A percentile compares a stretch with the other conserved stretches of the same genome.
phyloP scores from a whole-genome alignment of 768 basidiomycete genomes.

The Rhizopogon rudus region DNA sequence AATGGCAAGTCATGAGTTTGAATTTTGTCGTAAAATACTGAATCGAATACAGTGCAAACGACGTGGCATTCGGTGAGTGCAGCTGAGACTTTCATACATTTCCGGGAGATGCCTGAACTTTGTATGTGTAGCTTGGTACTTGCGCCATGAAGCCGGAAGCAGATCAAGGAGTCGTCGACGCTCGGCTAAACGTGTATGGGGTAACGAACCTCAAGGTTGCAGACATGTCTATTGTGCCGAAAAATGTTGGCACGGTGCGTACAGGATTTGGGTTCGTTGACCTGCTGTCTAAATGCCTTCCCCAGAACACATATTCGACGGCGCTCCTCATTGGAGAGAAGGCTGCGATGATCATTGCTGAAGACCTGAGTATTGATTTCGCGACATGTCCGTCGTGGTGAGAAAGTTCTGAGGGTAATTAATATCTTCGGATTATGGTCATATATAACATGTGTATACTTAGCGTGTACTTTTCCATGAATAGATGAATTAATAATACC shows the following conservation, averaged over 20 bases:
- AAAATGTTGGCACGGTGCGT: conserved; percentile 31
- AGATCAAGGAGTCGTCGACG: conserved; percentile 56
- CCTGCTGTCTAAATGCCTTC: neutral
- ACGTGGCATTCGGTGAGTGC: conserved; percentile 28
- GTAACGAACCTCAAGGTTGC: conserved; percentile 54
- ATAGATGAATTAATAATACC: too few species aligned
- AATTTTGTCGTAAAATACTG: neutral
- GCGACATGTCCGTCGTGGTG: neutral
- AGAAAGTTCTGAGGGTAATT: too few species aligned
- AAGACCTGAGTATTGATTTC: conserved; percentile 14
- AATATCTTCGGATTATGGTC: too few species aligned
- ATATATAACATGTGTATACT: too few species aligned
- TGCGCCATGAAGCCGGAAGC: conserved; percentile 63
- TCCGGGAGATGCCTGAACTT: neutral
- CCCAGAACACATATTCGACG: conserved; percentile 20
- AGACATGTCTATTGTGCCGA: conserved; percentile 39
- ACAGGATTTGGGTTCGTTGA: neutral
- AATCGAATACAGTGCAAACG: conserved; percentile 18
- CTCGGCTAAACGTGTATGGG: conserved; percentile 59
- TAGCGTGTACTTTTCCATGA: too few species aligned
- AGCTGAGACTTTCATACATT: neutral
- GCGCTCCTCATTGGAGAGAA: conserved; percentile 23
- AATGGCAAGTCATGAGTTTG: too few species aligned
- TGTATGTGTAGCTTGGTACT: conserved; percentile 45
- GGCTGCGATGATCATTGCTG: conserved; percentile 15